Evolutionary conservation across 192 early-diverging fungal species (phyloP).

Genomic region (Linnemannia zychae): DNA sequence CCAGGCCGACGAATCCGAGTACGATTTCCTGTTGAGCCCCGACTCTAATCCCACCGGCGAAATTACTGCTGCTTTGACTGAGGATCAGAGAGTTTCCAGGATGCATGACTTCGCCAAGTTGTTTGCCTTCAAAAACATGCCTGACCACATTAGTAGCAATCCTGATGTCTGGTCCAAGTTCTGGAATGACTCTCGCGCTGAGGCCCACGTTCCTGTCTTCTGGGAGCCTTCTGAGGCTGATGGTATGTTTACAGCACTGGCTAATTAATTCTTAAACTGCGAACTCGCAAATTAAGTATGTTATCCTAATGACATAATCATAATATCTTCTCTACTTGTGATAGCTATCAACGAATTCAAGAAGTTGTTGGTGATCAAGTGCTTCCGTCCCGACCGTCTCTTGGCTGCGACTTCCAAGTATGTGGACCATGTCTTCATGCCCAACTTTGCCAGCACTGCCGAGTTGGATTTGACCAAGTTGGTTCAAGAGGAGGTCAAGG

Average conservation of each 20-base stretch:
- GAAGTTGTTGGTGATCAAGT: conserved; percentile 85
- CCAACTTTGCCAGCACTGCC: conserved; percentile 63
- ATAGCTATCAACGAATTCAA: conserved; percentile 75
- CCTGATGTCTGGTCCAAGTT: conserved; percentile 65
- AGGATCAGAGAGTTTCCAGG: conserved; percentile 60
- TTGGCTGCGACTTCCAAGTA: conserved; percentile 78
- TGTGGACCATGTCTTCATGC: conserved; percentile 78
- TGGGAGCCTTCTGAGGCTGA: conserved; percentile 59
- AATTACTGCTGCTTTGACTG: conserved; percentile 64
- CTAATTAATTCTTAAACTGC: background rate
- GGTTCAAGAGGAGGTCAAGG: conserved; percentile 77
- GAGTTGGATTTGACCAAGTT: conserved; percentile 81
- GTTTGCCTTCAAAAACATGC: conserved; percentile 57
- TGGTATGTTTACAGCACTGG: conserved; percentile 14
- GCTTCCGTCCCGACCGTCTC: conserved; percentile 92
- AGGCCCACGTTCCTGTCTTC: conserved; percentile 65
- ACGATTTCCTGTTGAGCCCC: conserved; percentile 78
- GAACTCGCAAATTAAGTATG: no score
- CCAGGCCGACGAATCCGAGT: conserved; percentile 73
- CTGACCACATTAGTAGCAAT: conserved; percentile 54
- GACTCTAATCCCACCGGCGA: conserved; percentile 63
- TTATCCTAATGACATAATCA: no score
- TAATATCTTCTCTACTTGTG: conserved; percentile 11
- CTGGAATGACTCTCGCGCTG: conserved; percentile 58
- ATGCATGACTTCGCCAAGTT: conserved; percentile 61